Base-by-base conservation (phyloP, 2,329 filamentous ascomycete genomes). In the Penicillium sp. region DNA sequence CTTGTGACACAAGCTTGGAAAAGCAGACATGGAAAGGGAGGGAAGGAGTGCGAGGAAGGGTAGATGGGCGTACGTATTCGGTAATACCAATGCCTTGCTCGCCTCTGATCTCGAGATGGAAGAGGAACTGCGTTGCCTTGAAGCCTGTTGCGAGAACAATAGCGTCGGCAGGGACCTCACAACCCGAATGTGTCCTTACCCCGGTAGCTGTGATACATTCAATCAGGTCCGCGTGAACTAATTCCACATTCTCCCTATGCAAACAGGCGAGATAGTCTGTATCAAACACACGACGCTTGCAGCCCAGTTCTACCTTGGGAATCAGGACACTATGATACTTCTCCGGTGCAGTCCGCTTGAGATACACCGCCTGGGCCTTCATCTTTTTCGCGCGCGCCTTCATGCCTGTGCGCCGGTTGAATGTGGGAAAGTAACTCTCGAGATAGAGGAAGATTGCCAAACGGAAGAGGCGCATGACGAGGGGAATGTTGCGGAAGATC, bases 91-190 rank as follows among this genome's bases (percentile, higher is more conserved):
- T 31, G 15, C 81, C 81, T 11, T 76, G 69, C 26, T 78, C 69
- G 1, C 82, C 83, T 3, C 69, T 64, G 41, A 85, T 83, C 38
- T 83, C 73, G 72, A 85, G 78, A 0, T 81, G 82, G 38, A 75
- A 79, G 5, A 85, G 66, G 59, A 82, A 77, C 54, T 79, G 79
- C 55, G 80, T 78, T 1, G 83, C 83, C 49, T 81, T 75, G 51
- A 84, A 85, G 0, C 83, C 82, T 31, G 78, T 83, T 0, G 83
- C 83, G 2, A 84, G 74, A 8, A 85, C 70, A 58, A 85, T 81
- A 4, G 73, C 80, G 69, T 83, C 81, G 0, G 80, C 80, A n/a
- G 71, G 58, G 26, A 81, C 65, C 19, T 76, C 66, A 2, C 73
- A 67, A 1, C 80, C 81, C 29, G 71, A 75, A 44, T 67, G 69